Evolutionary conservation across 495 filamentous ascomycete species (phyloP).

Genomic region (Mycothermus thermophilus): DNA sequence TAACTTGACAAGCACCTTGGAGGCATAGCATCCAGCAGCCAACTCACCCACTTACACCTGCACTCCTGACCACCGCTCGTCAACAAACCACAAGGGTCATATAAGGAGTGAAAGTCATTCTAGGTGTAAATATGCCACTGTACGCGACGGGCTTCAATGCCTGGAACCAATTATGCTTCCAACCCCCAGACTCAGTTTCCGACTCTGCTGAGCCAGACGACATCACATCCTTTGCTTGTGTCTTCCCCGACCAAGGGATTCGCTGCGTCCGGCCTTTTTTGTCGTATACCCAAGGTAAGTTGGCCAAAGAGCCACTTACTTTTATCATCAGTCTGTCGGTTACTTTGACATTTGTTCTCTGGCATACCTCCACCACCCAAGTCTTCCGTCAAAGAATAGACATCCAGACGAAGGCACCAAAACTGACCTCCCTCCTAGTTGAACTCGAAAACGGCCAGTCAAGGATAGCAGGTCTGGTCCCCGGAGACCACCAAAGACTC

Average conservation of each 20-base stretch:
- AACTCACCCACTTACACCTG: too few relatives aligned
- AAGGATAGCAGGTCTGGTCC: constrained; percentile 8
- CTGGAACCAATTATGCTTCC: constrained; percentile 33
- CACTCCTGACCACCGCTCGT: too few relatives aligned
- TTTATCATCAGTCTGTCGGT: neutral
- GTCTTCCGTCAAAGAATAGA: too few relatives aligned
- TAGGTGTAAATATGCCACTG: too few relatives aligned
- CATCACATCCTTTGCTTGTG: constrained; percentile 22
- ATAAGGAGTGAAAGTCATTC: too few relatives aligned
- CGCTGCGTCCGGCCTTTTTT: constrained; percentile 12
- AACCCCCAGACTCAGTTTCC: neutral
- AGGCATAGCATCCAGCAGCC: too few relatives aligned
- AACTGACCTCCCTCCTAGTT: constrained; percentile 1
- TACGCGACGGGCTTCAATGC: constrained; percentile 40
- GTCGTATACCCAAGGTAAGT: constrained; percentile 30
- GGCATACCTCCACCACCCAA: too few relatives aligned
- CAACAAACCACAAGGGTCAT: too few relatives aligned
- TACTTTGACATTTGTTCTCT: too few relatives aligned
- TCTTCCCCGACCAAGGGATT: constrained; percentile 23
- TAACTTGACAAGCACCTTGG: too few relatives aligned
- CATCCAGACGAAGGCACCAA: too few relatives aligned
- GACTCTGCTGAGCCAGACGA: constrained; percentile 24
- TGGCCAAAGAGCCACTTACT: neutral
- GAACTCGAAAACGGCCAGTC: constrained; percentile 1
- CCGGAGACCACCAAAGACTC: constrained; percentile 3